These are phyloP conservation scores for Tolypocladium album DNA, from an alignment of 2,329 filamentous ascomycete species.

Conservation along the genomic window DNA sequence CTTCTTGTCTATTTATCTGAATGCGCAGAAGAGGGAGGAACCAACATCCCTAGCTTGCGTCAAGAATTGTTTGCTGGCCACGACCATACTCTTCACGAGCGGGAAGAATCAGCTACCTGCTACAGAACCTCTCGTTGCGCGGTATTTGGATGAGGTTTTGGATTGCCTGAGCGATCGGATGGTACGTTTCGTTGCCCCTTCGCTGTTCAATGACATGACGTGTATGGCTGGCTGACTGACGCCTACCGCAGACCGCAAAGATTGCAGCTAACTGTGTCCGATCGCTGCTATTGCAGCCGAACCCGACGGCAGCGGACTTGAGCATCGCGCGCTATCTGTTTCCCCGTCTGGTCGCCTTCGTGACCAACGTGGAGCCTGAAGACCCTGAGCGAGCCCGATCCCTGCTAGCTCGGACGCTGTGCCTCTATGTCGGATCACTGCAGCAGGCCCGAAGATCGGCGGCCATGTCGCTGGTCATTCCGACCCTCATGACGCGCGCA, in stretches of 20 bases:
- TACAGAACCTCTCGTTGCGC: conserved; percentile 61
- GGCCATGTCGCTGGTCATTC: conserved; percentile 67
- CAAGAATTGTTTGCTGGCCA: conserved; percentile 83
- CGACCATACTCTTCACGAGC: conserved; percentile 79
- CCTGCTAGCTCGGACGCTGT: conserved; percentile 63
- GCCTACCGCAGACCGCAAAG: conserved; percentile 54
- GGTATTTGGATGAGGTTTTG: conserved; percentile 69
- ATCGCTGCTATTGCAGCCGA: conserved; percentile 62
- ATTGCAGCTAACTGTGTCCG: conserved; percentile 86
- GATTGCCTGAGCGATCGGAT: conserved; percentile 75
- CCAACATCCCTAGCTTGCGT: conserved; percentile 77
- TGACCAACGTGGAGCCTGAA: conserved; percentile 57
- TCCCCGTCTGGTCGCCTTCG: conserved; percentile 65
- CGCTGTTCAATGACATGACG: neutral
- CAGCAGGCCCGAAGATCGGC: conserved; percentile 35
- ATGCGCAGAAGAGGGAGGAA: conserved; percentile 63
- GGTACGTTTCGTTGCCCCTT: conserved; percentile 30
- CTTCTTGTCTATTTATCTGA: conserved; percentile 69
- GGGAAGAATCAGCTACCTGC: conserved; percentile 64
- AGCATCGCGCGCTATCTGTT: conserved; percentile 65
- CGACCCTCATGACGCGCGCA: conserved; percentile 64
- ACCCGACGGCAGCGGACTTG: conserved; percentile 55
- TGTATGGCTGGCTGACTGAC: neutral
- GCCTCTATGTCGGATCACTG: conserved; percentile 51
- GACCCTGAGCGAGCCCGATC: conserved; percentile 69